Base-by-base conservation (phyloP, 2,329 filamentous ascomycete genomes). In the Fusarium sp. region DNA sequence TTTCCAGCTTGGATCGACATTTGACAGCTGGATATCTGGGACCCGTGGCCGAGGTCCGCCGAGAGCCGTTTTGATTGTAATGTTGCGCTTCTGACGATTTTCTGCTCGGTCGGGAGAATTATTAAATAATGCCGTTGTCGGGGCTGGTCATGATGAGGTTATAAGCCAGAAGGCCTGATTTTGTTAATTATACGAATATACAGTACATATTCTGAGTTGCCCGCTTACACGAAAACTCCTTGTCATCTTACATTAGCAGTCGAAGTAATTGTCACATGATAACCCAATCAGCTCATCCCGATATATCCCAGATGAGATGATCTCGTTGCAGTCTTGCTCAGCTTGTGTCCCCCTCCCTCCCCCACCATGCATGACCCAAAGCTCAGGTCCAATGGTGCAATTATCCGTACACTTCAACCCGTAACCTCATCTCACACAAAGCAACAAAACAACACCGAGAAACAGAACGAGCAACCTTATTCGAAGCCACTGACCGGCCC, bases 1-100 rank as follows among this genome's bases (percentile, higher is more conserved):
- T 30, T 30, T 30, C 11, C 28, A 30, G 28, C 28, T 30, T 30
- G 28, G 11, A 30, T 30, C 11, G 28, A 30, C 28, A 10, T 30
- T 30, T 30, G 28, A 30, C 10, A 30, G 33, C 33, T 37, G 15
- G 33, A 37, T 8, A 37, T 15, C 9, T 37, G 33, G 4, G 15
- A 7, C 17, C 17, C 7, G 41, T 55, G 17, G 10, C 67, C 67
- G 67, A 69, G n/a, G 53, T 61, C 67, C 67, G 54, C 63, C 67
- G 57, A 70, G 15, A 41, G 26, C 65, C 65, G 65, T 52, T 17
- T 17, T 32, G 17, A 24, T 8, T 37, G 17, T 9, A 37, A 8
- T 26, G 15, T 44, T 30, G 26, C 10, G 28, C 15, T 22, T 39
- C 32, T 44, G 32, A 14, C 14, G 8, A 35, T 28, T 26, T 26